Evolutionary conservation across 2,329 filamentous ascomycete genomes (phyloP).

Genomic region (Emergomyces pasteurianus): DNA sequence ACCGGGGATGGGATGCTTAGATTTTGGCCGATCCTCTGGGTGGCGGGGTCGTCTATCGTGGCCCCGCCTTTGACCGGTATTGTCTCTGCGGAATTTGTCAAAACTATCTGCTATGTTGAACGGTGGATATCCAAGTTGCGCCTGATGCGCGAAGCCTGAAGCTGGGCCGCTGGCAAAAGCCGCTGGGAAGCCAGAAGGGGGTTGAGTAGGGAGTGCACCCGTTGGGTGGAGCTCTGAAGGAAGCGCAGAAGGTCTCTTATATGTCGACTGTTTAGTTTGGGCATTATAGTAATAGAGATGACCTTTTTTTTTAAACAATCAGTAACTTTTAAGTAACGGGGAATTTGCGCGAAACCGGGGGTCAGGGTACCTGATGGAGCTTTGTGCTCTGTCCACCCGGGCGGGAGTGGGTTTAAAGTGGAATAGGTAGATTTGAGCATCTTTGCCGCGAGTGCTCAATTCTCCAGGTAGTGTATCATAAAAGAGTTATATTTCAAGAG

Average conservation of each 20-base stretch:
- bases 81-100: constrained; percentile 35
- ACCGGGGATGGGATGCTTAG: constrained; percentile 65
- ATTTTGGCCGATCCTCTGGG: constrained; percentile 67
- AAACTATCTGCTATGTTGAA: constrained; percentile 14
- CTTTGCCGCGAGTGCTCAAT: constrained; percentile 2
- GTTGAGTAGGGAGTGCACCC: constrained; percentile 4
- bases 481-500: neutral
- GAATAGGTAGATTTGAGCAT: constrained; percentile 75
- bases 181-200: constrained; percentile 19
- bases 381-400: constrained; percentile 88
- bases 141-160: constrained; percentile 21
- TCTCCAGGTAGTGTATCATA: neutral
- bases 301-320: constrained; percentile 33
- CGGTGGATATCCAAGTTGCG: constrained; percentile 22
- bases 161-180: constrained; percentile 31
- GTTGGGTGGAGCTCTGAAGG: constrained; percentile 10
- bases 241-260: constrained; percentile 54
- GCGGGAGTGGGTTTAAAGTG: constrained; percentile 45
- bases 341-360: neutral
- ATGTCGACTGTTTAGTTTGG: constrained; percentile 74
- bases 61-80: constrained; percentile 41
- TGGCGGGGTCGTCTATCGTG: constrained; percentile 50
- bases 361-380: constrained; percentile 56
- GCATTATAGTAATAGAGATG: constrained; percentile 84
- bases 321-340: neutral